Conservation (phyloP, 805 yeast species). For the Wickerhamomyces subpelliculosus region DNA sequence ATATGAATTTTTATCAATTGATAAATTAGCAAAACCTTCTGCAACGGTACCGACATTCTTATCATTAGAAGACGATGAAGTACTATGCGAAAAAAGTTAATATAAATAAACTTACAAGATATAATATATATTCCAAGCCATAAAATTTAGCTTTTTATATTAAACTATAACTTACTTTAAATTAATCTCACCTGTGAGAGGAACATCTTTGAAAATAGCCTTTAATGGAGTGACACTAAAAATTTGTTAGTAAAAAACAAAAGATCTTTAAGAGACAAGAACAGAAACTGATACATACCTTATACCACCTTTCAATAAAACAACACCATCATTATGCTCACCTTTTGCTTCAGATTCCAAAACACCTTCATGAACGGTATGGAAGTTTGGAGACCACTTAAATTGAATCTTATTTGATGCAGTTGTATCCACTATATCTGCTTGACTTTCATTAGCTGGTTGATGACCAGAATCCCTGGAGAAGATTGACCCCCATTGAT, state of each 20-base stretch:
- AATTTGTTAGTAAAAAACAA: slow-evolving; percentile 21
- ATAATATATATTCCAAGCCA: not conserved
- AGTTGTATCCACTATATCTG: slow-evolving; percentile 44
- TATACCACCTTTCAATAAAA: slow-evolving; percentile 21
- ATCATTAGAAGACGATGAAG: too few species aligned
- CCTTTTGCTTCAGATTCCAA: slow-evolving; percentile 25
- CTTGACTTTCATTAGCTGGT: slow-evolving; percentile 11
- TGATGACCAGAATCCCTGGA: slow-evolving; percentile 9
- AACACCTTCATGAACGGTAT: slow-evolving; percentile 51
- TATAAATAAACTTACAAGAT: not conserved
- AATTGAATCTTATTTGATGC: slow-evolving; percentile 42
- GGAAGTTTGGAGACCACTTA: slow-evolving; percentile 82
- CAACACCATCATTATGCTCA: slow-evolving; percentile 23
- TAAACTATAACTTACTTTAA: slow-evolving; percentile 22
- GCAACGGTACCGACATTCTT: not conserved
- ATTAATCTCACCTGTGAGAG: slow-evolving; percentile 51
- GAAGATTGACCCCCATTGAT: slow-evolving; percentile 72
- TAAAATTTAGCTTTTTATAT: too few species aligned
- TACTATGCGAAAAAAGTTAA: not conserved
- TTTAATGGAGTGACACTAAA: slow-evolving; percentile 63
- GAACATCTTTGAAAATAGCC: slow-evolving; percentile 62
- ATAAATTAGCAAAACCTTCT: slow-evolving; percentile 13
- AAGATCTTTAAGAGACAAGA: slow-evolving; percentile 27
- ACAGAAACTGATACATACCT: slow-evolving; percentile 15
- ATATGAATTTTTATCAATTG: slow-evolving; percentile 31